Conservation (phyloP, 1,284 basidiomycete species). For the Lentinus polychrous region DNA sequence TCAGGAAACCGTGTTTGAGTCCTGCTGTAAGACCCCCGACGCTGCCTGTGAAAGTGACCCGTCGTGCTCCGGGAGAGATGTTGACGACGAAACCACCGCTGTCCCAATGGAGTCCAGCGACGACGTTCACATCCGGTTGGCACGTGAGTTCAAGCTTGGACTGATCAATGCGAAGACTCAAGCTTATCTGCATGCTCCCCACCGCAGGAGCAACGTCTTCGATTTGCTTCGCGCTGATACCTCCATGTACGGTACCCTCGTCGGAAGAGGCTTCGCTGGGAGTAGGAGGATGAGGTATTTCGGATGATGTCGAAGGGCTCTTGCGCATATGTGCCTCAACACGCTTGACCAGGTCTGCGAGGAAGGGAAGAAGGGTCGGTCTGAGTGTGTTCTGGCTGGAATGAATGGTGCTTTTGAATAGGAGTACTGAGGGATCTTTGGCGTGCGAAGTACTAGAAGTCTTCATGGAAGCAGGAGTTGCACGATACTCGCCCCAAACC, state of each 20-base stretch:
- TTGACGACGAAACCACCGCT: slow-evolving; percentile 84
- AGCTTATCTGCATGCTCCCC: slow-evolving; percentile 62
- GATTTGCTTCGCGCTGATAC: not conserved
- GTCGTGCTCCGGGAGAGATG: slow-evolving; percentile 63
- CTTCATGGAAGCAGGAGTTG: slow-evolving; percentile 39
- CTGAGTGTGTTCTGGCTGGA: slow-evolving; percentile 79
- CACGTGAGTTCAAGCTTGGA: slow-evolving; percentile 83
- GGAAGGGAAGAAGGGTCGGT: slow-evolving; percentile 78
- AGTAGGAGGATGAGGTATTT: not conserved
- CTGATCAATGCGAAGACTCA: slow-evolving; percentile 85
- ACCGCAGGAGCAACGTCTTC: slow-evolving; percentile 14
- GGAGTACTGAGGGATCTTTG: slow-evolving; percentile 47
- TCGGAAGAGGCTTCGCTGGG: not conserved
- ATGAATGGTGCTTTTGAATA: slow-evolving; percentile 78
- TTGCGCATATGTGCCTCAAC: slow-evolving; percentile 60
- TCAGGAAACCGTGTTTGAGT: slow-evolving; percentile 76
- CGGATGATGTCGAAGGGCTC: slow-evolving; percentile 20
- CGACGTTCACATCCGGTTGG: slow-evolving; percentile 83
- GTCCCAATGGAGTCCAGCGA: slow-evolving; percentile 83
- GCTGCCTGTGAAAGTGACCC: slow-evolving; percentile 68
- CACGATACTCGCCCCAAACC: slow-evolving; percentile 78
- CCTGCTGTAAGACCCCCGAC: slow-evolving; percentile 75
- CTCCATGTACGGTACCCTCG: not conserved
- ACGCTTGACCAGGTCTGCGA: slow-evolving; percentile 63
- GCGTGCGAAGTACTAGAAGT: slow-evolving; percentile 18